phyloP scores from a whole-genome alignment of 345 rosid genomes.

The Dipteronia dyeriana region DNA sequence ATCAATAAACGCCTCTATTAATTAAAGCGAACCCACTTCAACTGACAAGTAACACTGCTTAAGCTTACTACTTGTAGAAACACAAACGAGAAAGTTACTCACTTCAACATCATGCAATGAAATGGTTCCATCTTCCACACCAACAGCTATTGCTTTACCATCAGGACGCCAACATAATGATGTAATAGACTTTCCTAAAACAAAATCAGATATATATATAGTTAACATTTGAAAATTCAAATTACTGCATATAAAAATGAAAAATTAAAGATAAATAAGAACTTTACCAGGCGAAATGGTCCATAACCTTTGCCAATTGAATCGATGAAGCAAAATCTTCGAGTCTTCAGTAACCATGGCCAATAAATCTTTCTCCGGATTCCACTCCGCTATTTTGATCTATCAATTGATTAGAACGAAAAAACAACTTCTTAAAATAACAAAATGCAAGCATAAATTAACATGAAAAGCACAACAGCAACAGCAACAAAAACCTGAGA shows the following conservation, averaged over 20 bases:
- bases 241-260: not conserved
- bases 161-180: slow-evolving; percentile 92
- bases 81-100: slow-evolving; percentile 17
- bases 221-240: not conserved
- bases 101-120: slow-evolving; percentile 87
- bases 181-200: slow-evolving; percentile 57
- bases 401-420: not conserved
- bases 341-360: slow-evolving; percentile 86
- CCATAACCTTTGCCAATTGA: slow-evolving; percentile 97
- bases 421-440: not conserved
- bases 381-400: slow-evolving; percentile 82
- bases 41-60: not conserved
- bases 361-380: slow-evolving; percentile 80
- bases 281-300: slow-evolving; percentile 63
- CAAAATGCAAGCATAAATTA: not conserved
- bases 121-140: slow-evolving; percentile 85
- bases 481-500: slow-evolving; percentile 50
- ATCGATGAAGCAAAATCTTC: slow-evolving; percentile 71
- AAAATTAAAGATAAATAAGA: not conserved
- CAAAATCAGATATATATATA: not conserved
- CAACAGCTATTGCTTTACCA: slow-evolving; percentile 83
- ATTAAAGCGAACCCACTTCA: not conserved
- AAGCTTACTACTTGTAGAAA: not conserved
- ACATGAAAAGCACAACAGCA: not conserved
- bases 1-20: not conserved